Evolutionary conservation across 768 basidiomycete genomes (phyloP), one percentile per base, ranked within the genome.

Genomic region (Boletellus ananiceps): DNA sequence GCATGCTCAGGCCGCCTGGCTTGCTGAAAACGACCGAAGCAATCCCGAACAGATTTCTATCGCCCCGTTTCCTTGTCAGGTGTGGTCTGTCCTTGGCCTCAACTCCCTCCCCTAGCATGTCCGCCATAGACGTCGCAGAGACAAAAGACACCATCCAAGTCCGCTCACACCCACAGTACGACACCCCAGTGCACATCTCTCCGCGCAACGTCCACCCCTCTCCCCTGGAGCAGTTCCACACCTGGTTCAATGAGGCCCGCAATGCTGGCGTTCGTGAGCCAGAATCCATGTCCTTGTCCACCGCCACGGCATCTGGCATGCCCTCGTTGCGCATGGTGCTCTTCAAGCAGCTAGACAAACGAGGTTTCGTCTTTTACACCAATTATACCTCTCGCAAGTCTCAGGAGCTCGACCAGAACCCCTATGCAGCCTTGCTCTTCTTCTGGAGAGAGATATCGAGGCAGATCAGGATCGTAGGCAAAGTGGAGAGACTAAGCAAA

Each of bases 301-400:
- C 91, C 44, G 80, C 81, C 9, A 82, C 87, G 1, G 63, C 77
- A 14, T 56, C 69, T 1, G 92, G 88, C 32, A 79, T 93, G 54
- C 95, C 95, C 21, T 92, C 90, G 33, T 82, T 86, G 11, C 83
- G 95, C 56, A 79, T 90, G 68, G 93, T 97, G 47, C 83, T 97
- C 51, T 82, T 98, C 62, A 96, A 94, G 69, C 81, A 92, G 63
- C 81, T 91, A 59, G 96, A 98, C 73, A 62, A 76, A 27, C 81
- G 75, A 47, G 96, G 96, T 44, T 97, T 98, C 72, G 81, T 95
- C 49, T 96, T 97, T 73, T 99, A 80, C 77, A 98, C 95, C 29
- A 99, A 99, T 71, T 98, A 98, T 72, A 80, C 83, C 35, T 95
- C 93, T 11, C 82, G 94, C 56, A 99, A 98, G 71, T 93, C 91